Evolutionary conservation across 352 stramenopile genomes (phyloP).

Genomic region (Phytophthora rubi): DNA sequence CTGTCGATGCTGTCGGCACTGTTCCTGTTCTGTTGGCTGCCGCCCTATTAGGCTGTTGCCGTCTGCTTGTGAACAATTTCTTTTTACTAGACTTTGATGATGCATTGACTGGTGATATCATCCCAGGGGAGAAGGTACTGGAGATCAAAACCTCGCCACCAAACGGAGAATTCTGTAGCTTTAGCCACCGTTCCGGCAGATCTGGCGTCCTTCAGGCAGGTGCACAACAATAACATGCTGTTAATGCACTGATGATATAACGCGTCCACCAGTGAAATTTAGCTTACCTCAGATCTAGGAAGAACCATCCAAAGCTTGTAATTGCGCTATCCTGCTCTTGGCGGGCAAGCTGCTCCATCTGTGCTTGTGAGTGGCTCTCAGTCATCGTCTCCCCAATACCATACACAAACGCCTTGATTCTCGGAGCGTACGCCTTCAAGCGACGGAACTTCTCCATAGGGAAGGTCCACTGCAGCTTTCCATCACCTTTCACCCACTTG

Average conservation of each 20-base stretch:
- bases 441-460: constrained; percentile 65
- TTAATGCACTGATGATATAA: constrained; percentile 2
- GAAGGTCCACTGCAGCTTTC: constrained; percentile 65
- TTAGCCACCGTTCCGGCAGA: constrained; percentile 69
- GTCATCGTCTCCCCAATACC: constrained; percentile 46
- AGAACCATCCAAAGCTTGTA: constrained; percentile 83
- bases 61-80: not conserved
- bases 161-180: constrained; percentile 75
- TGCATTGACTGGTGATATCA: not conserved
- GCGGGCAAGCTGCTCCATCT: constrained; percentile 21
- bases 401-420: constrained; percentile 79
- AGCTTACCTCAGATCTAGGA: constrained; percentile 73
- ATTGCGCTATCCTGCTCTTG: constrained; percentile 47
- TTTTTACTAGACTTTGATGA: not conserved
- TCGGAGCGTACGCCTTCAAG: constrained; percentile 69
- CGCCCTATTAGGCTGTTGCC: not conserved
- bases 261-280: not conserved
- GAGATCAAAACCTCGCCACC: constrained; percentile 73
- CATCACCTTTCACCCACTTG: constrained; percentile 53
- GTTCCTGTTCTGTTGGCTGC: not conserved
- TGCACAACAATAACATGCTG: not conserved
- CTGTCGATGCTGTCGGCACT: constrained; percentile 8
- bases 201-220: constrained; percentile 62
- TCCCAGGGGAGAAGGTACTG: constrained; percentile 40
- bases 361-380: constrained; percentile 17